Evolutionary conservation across 2,329 filamentous ascomycete species (phyloP), one percentile per base, ranked within the genome.

Genomic region (Tolypocladium sp.): DNA sequence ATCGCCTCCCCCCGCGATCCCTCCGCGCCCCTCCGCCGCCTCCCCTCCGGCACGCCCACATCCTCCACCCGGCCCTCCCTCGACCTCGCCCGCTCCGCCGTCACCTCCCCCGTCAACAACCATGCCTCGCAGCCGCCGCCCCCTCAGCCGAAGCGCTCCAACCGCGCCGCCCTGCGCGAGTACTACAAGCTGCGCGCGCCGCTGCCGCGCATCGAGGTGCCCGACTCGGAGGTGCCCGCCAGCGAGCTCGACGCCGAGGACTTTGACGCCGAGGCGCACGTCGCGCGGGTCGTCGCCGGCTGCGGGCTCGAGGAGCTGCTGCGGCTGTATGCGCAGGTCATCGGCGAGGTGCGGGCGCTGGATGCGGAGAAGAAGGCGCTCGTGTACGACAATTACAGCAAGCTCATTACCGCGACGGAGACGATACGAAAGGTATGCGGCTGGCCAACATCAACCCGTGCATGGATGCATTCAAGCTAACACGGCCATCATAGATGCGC

Each of bases 321-420:
- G 68, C 80, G 80, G 57, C 79, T 88, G 1, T 92, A 94, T 70
- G 86, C 88, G 54, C 81, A 84, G 27, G 79, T 93, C 12, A 74
- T 93, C 65, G 82, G 85, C 64, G 93, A 97, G 75, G 93, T 96
- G 55, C 79, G 92, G 42, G 92, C 91, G 2, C 80, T 99, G 22
- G 94, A 97, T 69, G 93, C 93, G 30, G 94, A 99, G 80, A 89
- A 94, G 73, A 99, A 99, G 76, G 92, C 93, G 2, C 77, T 99
- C 62, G 94, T 99, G 5, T 99, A 99, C 73, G 93, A 99, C 72
- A 99, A 99, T 71, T 99, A 97, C 74, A 94, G 89, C 66, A 97
- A 97, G 76, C 77, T 99, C 65, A 97, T 99, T 65, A 85, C 88
- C n/a, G 94, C 94, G 1, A 97, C 95, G 13, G 93, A 96, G 73